Conservation (phyloP, 306 rosid genomes). For the Prunus padus region DNA sequence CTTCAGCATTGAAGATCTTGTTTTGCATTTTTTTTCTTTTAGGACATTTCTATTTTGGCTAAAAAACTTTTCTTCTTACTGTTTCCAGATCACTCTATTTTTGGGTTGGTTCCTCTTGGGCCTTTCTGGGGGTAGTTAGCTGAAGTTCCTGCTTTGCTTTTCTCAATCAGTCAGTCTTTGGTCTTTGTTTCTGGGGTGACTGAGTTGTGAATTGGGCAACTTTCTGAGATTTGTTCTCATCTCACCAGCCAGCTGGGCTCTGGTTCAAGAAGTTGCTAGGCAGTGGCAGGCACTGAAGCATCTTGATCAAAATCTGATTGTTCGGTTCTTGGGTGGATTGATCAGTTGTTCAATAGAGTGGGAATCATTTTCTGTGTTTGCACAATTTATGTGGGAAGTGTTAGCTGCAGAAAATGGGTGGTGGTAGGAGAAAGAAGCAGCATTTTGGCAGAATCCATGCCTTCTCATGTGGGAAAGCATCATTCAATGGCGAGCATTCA, state of each 20-base stretch:
- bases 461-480: constrained; percentile 66
- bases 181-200: not conserved
- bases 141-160: not conserved
- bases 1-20: not conserved
- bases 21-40: not conserved
- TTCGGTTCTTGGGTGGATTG: not conserved
- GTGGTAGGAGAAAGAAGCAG: constrained; percentile 58
- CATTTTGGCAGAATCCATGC: constrained; percentile 86
- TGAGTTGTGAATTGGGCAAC: not conserved
- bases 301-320: not conserved
- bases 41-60: not conserved
- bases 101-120: not conserved
- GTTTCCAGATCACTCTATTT: not conserved
- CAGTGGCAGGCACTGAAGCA: too few species aligned
- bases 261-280: too few species aligned
- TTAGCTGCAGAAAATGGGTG: constrained; percentile 43
- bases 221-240: constrained; percentile 6
- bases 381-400: not conserved
- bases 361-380: not conserved
- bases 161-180: too few species aligned
- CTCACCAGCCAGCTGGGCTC: not conserved
- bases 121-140: not conserved
- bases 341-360: not conserved
- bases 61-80: not conserved
- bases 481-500: constrained; percentile 67